Evolutionary conservation across 2,329 filamentous ascomycete genomes (phyloP).

Genomic region (Sphaceloma murrayae): DNA sequence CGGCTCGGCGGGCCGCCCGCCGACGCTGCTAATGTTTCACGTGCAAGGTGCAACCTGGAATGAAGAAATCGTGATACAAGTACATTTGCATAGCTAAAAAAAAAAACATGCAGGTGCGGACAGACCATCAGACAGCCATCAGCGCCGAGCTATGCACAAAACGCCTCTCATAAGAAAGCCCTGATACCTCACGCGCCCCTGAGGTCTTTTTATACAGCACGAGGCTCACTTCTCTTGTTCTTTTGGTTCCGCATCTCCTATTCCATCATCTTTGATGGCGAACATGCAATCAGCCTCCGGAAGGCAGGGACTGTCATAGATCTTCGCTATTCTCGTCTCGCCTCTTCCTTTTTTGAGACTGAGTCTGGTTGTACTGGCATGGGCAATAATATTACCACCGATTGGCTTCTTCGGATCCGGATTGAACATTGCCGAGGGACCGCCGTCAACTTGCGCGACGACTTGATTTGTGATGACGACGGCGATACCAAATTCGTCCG

Average conservation of each 20-base stretch:
- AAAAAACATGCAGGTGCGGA: not conserved
- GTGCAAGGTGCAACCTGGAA: no score
- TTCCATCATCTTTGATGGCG: conserved; percentile 93
- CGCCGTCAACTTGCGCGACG: conserved; percentile 94
- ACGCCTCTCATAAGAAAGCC: not conserved
- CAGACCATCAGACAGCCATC: not conserved
- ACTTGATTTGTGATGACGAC: conserved; percentile 99
- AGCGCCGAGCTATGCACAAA: conserved; percentile 10
- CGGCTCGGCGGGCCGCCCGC: no score
- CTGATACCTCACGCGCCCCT: no score
- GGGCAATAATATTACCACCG: conserved; percentile 96
- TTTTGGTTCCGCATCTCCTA: conserved; percentile 90
- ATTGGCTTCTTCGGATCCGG: conserved; percentile 99
- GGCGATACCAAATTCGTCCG: conserved; percentile 82
- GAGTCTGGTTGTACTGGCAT: conserved; percentile 88
- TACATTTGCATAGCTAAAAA: not conserved
- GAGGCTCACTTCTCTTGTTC: conserved; percentile 70
- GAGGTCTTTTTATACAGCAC: conserved; percentile 24
- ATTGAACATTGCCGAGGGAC: conserved; percentile 96
- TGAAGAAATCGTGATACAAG: no score
- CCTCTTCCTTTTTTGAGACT: conserved; percentile 91
- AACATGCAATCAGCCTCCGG: conserved; percentile 95
- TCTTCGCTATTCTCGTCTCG: conserved; percentile 96
- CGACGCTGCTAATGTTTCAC: no score
- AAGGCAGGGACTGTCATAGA: conserved; percentile 95